Conservation (phyloP, 2,329 filamentous ascomycete species). For the Raffaelea albimanens region DNA sequence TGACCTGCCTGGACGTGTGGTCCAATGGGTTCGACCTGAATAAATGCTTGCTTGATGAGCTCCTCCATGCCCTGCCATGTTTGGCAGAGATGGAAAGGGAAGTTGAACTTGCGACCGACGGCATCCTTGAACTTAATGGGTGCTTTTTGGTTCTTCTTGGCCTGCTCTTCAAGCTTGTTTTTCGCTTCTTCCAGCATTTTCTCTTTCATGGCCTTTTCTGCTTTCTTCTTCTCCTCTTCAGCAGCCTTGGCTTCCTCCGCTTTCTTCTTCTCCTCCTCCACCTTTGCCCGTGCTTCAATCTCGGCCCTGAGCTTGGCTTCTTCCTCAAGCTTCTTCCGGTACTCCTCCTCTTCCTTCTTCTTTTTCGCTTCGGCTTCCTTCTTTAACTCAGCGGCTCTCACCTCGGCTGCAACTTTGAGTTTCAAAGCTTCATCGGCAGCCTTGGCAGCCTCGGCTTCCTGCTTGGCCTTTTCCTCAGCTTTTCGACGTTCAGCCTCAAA, state of each 20-base stretch:
- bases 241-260: conserved; percentile 33
- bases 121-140: conserved; percentile 89
- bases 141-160: conserved; percentile 49
- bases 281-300: conserved; percentile 31
- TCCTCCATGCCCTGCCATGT: conserved; percentile 88
- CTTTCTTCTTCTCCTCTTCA: conserved; percentile 42
- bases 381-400: conserved; percentile 25
- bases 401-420: conserved; percentile 25
- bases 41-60: conserved; percentile 74
- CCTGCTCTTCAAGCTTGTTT: conserved; percentile 32
- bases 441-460: conserved; percentile 30
- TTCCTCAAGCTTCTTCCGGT: conserved; percentile 36
- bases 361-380: conserved; percentile 18
- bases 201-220: conserved; percentile 45
- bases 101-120: conserved; percentile 83
- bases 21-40: conserved; percentile 67
- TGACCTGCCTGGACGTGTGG: conserved; percentile 69
- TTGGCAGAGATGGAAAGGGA: conserved; percentile 76
- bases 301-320: conserved; percentile 31
- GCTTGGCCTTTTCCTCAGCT: conserved; percentile 21
- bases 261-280: conserved; percentile 36
- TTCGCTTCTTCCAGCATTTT: conserved; percentile 37
- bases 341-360: conserved; percentile 25
- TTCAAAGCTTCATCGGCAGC: conserved; percentile 26
- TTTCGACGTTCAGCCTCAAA: conserved; percentile 34